Evolutionary conservation across 352 stramenopile species (phyloP).

Genomic region (Hyaloperonospora brassicae): DNA sequence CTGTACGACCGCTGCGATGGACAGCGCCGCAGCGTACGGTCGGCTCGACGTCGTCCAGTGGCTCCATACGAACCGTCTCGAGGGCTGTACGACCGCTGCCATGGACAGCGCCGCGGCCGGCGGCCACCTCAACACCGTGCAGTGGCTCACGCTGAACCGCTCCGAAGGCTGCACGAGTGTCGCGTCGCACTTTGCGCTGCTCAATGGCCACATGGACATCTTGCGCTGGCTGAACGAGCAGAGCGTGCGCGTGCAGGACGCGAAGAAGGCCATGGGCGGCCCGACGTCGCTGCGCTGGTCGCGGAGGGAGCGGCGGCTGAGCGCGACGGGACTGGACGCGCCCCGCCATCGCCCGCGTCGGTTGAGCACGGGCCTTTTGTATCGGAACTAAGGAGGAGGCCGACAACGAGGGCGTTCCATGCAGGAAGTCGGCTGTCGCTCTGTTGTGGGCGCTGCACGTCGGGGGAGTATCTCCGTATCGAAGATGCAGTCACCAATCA

Average conservation of each 20-base stretch:
- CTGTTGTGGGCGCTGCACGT: no score
- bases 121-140: constrained; percentile 57
- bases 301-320: constrained; percentile 27
- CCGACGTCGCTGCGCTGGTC: constrained; percentile 13
- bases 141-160: constrained; percentile 55
- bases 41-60: constrained; percentile 63
- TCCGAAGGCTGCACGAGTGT: constrained; percentile 61
- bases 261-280: neutral
- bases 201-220: constrained; percentile 61
- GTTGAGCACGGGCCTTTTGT: constrained; percentile 23
- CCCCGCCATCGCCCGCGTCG: constrained; percentile 21
- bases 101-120: constrained; percentile 67
- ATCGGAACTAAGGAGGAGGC: constrained; percentile 20
- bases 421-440: no score
- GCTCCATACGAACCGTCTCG: constrained; percentile 51
- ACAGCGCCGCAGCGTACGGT: constrained; percentile 63
- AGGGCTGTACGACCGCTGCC: constrained; percentile 64
- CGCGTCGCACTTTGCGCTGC: constrained; percentile 56
- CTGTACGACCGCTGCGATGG: constrained; percentile 71
- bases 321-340: constrained; percentile 25
- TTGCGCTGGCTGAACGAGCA: constrained; percentile 58
- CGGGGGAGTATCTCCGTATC: no score
- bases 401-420: no score
- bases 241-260: constrained; percentile 18
- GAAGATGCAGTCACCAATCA: no score